Evolutionary conservation across 2,329 filamentous ascomycete species (phyloP).

Genomic region (Arthrobotrys sinensis): DNA sequence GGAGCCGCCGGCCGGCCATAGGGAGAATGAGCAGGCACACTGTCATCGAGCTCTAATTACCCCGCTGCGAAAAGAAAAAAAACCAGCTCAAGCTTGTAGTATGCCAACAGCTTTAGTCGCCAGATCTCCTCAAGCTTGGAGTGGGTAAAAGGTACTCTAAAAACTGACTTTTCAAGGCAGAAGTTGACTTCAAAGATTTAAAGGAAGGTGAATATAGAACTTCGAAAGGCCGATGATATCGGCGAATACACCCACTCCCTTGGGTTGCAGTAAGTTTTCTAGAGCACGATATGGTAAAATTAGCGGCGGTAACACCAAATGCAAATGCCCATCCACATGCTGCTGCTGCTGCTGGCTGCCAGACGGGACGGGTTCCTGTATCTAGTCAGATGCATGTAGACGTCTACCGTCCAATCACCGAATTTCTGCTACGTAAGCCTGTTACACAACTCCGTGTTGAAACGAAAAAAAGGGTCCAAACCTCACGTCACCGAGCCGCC

Average conservation of each 20-base stretch:
- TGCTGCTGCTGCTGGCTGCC: slow-evolving; percentile 12
- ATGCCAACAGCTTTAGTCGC: neutral
- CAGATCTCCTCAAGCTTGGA: slow-evolving; percentile 3
- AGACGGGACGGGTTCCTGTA: slow-evolving; percentile 25
- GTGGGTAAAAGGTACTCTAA: neutral
- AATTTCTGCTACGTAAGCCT: slow-evolving; percentile 29
- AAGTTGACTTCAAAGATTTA: neutral
- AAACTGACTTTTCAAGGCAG: slow-evolving; percentile 3
- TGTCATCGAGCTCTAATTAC: slow-evolving; percentile 18
- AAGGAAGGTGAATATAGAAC: slow-evolving; percentile 9
- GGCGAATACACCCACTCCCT: slow-evolving; percentile 8
- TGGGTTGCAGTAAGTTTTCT: neutral
- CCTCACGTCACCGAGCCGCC: neutral
- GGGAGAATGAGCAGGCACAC: slow-evolving; percentile 12
- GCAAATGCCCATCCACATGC: slow-evolving; percentile 23
- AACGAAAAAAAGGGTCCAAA: neutral
- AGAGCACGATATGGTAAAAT: neutral
- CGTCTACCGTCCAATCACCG: slow-evolving; percentile 20
- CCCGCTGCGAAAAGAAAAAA: slow-evolving; percentile 32
- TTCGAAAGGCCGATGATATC: neutral
- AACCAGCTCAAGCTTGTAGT: slow-evolving; percentile 1
- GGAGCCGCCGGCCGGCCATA: slow-evolving; percentile 30
- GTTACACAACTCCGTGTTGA: slow-evolving; percentile 14
- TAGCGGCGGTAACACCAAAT: slow-evolving; percentile 7
- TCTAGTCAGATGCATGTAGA: neutral